Evolutionary conservation across 2,329 filamentous ascomycete species (phyloP).

Genomic region (Colletotrichum graminicola): DNA sequence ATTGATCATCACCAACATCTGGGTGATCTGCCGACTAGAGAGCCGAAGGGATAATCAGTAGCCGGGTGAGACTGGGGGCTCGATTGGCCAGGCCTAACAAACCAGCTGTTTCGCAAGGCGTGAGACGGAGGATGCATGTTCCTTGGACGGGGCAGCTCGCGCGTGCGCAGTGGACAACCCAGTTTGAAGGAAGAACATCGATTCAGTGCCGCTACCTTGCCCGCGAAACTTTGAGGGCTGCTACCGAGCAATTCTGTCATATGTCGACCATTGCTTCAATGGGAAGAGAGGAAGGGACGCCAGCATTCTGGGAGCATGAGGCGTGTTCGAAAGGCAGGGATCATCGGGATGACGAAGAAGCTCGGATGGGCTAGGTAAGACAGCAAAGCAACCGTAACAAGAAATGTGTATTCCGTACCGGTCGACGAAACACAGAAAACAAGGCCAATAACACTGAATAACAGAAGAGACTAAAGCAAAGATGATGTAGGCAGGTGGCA

Average conservation of each 20-base stretch:
- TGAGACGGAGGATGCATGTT: slow-evolving; percentile 8
- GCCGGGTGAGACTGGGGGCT: not conserved
- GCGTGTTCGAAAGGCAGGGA: slow-evolving; percentile 16
- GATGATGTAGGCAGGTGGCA: not conserved
- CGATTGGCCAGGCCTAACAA: not conserved
- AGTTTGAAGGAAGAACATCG: slow-evolving; percentile 21
- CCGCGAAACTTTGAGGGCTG: not conserved
- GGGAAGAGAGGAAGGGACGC: not conserved
- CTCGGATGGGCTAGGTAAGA: not conserved
- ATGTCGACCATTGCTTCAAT: not conserved
- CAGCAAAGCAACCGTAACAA: slow-evolving; percentile 5
- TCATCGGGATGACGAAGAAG: slow-evolving; percentile 14
- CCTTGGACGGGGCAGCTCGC: not conserved
- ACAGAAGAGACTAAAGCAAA: not conserved
- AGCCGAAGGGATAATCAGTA: not conserved
- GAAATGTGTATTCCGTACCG: not conserved
- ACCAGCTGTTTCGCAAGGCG: slow-evolving; percentile 11
- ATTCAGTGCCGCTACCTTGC: slow-evolving; percentile 21
- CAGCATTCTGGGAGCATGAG: slow-evolving; percentile 12
- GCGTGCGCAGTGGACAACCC: not conserved
- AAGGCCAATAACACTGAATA: not conserved
- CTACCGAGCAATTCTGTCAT: not conserved
- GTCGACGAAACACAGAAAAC: slow-evolving; percentile 2
- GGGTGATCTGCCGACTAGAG: slow-evolving; percentile 10
- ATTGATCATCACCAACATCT: slow-evolving; percentile 10